Evolutionary conservation across 345 rosid species (phyloP), one percentile per base, ranked within the genome.

Genomic region (Gossypium australe): DNA sequence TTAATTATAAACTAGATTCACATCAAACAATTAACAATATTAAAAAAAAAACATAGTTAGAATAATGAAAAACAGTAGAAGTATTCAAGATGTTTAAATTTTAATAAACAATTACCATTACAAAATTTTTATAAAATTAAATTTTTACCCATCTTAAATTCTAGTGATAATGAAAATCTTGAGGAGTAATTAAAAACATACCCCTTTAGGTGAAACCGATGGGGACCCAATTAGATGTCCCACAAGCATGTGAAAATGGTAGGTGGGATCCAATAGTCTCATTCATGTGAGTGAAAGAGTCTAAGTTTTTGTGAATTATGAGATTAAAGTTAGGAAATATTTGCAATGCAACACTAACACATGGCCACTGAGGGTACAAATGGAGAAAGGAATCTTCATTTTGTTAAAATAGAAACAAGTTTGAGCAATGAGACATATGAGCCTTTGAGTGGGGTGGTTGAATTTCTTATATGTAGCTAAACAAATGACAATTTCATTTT

Each of bases 371-470:
- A 34, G 55, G 52, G 71, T 9, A 27, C 47, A 41, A 38, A 64
- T 11, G 51, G 25, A 25, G 49, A 34, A 13, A 22, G 65, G 74
- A 79, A 77, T 64, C 73, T 71, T 55, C 66, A n/a, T 34, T 8
- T 58, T 71, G 38, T 59, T 17, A 27, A 77, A 63, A 72, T 70
- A 73, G 53, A 55, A 63, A 9, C 47, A n/a, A 65, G 16, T 64
- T 60, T 67, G 85, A 78, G 47, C 7, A 67, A 76, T 34, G 41
- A 34, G 7, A 34, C 41, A 34, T 34, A 5, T 34, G 41, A 34
- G 7, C 41, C 41, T 34, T 34, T 70, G 84, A 79, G 81, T 65
- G 84, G 85, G 68, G 83, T 82, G 12, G 80, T 81, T 86, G 82
- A 78, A 72, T 47, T 76, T 81, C 68, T 59, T 75, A 72, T 17